Evolutionary conservation across 1,139 yeast species (phyloP), one percentile per base, ranked within the genome.

Genomic region (Diutina scorzettiae): DNA sequence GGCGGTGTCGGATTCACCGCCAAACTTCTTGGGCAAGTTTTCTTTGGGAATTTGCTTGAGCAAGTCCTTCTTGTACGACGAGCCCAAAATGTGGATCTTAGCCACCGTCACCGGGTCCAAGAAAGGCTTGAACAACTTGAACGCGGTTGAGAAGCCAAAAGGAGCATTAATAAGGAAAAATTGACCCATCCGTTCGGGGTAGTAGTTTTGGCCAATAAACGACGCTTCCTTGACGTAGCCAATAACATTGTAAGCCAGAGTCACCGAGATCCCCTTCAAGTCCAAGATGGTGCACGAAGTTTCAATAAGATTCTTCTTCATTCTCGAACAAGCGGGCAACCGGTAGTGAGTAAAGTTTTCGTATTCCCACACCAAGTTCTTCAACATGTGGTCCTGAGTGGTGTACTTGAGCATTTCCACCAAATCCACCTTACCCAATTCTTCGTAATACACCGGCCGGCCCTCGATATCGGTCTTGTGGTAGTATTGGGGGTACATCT

Each of bases 141-240:
- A 91, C 31, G 95, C 97, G 41, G 96, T 81, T 32, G 95, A 79
- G 65, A 91, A 91, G 4, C 98, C 98, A 60, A 87, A 91, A 48
- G 98, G 98, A 2, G 98, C 95, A 59, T 91, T 91, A 64, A 91
- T 85, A 56, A 89, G 69, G 66, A 86, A 91, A 59, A 91, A 91
- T 64, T 86, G 87, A 56, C 98, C 97, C 97, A 91, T 89, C 65
- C 98, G 82, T 70, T 91, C 98, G n/a, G 98, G 98, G 62, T 91
- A 91, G 64, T 83, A 91, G 69, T 91, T 86, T 67, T 91, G 98
- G 48, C 97, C 96, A 56, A 91, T 86, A 54, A 74, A 69, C 18
- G 96, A 84, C 23, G 98, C 96, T 63, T 87, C 96, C 59, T 81
- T 78, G 44, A 91, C 95, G 63, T 89, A 91, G 21, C 81, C 71